Evolutionary conservation across 352 stramenopile genomes (phyloP).

Genomic region (Globisporangium heterothallicum): DNA sequence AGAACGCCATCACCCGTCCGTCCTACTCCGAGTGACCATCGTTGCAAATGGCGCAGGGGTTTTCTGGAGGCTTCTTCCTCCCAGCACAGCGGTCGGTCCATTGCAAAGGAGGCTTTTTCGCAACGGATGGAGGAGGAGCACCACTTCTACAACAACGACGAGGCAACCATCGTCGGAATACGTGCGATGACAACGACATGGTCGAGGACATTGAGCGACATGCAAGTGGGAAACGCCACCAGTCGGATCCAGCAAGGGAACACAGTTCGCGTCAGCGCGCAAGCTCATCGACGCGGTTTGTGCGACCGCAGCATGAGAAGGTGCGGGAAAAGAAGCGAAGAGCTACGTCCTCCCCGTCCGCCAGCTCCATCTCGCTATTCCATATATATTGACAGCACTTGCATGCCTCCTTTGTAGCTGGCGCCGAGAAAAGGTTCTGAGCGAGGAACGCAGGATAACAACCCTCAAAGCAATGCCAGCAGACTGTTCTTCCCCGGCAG

Average conservation of each 20-base stretch:
- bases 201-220: slow-evolving; percentile 2
- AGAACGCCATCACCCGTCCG: background rate
- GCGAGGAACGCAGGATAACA: background rate
- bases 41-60: slow-evolving; percentile 20
- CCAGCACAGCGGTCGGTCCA: slow-evolving; percentile 49
- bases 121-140: slow-evolving; percentile 13
- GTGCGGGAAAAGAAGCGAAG: slow-evolving; percentile 2
- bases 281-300: slow-evolving; percentile 6
- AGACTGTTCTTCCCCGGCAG: slow-evolving; percentile 6
- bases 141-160: background rate
- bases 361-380: no score
- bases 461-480: slow-evolving; percentile 1
- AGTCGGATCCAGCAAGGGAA: background rate
- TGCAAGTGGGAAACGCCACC: slow-evolving; percentile 2
- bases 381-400: no score
- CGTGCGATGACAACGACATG: slow-evolving; percentile 1
- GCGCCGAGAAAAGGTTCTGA: background rate
- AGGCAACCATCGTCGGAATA: slow-evolving; percentile 2
- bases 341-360: no score
- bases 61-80: slow-evolving; percentile 52
- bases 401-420: background rate
- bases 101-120: slow-evolving; percentile 49
- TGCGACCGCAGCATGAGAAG: slow-evolving; percentile 15
- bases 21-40: background rate
- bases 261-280: background rate